Conservation (phyloP, 1,284 basidiomycete species). For the Ustilago cynodontis region DNA sequence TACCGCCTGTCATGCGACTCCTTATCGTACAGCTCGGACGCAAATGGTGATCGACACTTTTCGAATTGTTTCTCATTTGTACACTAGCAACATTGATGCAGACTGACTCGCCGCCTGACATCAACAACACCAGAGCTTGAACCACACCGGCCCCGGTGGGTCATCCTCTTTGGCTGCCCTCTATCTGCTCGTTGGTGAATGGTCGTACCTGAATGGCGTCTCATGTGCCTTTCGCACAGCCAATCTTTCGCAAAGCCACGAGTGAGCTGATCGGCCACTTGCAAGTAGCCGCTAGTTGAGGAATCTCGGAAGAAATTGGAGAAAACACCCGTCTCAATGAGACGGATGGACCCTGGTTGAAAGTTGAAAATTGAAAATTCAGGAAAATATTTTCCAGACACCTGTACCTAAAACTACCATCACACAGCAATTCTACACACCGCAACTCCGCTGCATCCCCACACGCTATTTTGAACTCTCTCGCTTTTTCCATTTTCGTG, state of each 20-base stretch:
- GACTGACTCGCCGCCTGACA: background rate
- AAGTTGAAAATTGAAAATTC: too few relatives aligned
- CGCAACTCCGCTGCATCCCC: too few relatives aligned
- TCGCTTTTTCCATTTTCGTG: background rate
- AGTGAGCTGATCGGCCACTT: background rate
- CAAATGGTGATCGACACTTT: conserved; percentile 24
- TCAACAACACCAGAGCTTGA: too few relatives aligned
- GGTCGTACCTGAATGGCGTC: background rate
- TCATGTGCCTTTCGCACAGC: background rate
- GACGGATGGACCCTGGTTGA: too few relatives aligned
- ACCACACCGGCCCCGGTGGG: too few relatives aligned
- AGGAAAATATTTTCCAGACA: too few relatives aligned
- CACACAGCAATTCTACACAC: too few relatives aligned
- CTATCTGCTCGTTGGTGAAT: background rate
- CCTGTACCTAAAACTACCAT: too few relatives aligned
- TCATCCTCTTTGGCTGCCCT: background rate
- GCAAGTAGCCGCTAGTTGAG: too few relatives aligned
- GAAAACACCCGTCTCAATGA: too few relatives aligned
- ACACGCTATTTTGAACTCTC: too few relatives aligned
- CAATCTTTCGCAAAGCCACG: background rate
- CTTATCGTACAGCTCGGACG: conserved; percentile 29
- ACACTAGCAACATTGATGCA: background rate
- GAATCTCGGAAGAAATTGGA: too few relatives aligned
- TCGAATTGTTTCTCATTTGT: background rate
- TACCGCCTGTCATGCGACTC: background rate